Evolutionary conservation across 352 stramenopile species (phyloP).

Genomic region (Globisporangium abappressorium): DNA sequence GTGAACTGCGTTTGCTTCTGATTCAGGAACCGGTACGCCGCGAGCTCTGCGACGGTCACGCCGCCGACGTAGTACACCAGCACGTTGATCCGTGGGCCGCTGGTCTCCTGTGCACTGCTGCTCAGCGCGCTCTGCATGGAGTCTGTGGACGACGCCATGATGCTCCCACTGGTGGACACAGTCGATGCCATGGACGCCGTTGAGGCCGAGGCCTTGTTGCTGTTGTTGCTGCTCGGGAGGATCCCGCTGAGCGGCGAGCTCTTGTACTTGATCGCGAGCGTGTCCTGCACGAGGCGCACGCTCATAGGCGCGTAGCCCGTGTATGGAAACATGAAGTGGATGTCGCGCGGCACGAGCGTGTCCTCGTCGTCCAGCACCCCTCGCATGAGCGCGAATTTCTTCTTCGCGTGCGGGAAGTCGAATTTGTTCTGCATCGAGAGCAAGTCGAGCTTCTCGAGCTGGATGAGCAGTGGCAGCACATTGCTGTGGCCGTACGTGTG

Average conservation of each 20-base stretch:
- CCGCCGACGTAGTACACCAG: constrained; percentile 85
- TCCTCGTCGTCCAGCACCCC: constrained; percentile 51
- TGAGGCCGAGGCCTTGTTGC: constrained; percentile 5
- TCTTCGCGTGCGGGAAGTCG: constrained; percentile 53
- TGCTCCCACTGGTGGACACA: not conserved
- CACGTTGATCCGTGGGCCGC: constrained; percentile 24
- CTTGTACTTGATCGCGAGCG: constrained; percentile 71
- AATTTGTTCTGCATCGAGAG: constrained; percentile 60
- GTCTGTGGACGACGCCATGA: not conserved
- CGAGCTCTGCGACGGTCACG: constrained; percentile 79
- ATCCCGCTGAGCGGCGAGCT: constrained; percentile 20
- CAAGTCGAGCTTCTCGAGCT: constrained; percentile 71
- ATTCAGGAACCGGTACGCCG: constrained; percentile 75
- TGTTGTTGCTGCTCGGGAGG: not conserved
- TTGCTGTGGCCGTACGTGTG: constrained; percentile 79
- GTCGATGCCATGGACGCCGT: constrained; percentile 5
- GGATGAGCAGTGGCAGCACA: constrained; percentile 60
- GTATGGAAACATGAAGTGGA: constrained; percentile 87
- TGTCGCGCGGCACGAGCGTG: constrained; percentile 47
- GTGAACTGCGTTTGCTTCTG: constrained; percentile 51
- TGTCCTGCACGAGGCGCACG: constrained; percentile 72
- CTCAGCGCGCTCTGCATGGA: constrained; percentile 9
- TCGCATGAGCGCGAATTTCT: constrained; percentile 37
- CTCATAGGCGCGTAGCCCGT: constrained; percentile 84
- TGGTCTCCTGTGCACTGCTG: not conserved